Conservation (phyloP, 75 land plant species). For the Selaginella tamariscina region DNA sequence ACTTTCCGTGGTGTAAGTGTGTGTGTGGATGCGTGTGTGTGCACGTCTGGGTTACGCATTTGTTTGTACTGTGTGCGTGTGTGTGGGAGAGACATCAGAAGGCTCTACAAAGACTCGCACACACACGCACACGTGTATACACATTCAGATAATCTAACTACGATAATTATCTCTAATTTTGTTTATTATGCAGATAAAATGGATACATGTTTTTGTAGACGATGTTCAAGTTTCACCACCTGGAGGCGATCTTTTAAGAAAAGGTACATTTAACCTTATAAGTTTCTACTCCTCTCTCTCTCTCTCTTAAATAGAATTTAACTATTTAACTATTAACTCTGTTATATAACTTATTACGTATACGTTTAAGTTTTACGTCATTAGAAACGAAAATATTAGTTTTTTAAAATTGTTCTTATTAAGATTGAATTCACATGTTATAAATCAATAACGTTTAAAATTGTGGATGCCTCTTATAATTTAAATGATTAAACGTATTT, state of each 20-base stretch:
- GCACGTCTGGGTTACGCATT: background rate
- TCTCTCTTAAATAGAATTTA: no score
- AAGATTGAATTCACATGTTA: no score
- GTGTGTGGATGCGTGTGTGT: background rate
- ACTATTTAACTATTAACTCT: background rate
- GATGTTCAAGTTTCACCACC: conserved; percentile 8
- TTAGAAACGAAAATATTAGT: background rate
- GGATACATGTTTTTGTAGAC: conserved; percentile 7
- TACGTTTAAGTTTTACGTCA: background rate
- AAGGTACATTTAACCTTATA: conserved; percentile 5
- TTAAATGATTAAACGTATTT: no score
- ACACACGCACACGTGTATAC: background rate
- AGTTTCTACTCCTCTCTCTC: no score
- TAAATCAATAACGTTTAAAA: no score
- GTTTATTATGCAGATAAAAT: background rate
- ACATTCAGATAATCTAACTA: background rate
- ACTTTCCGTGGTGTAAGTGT: conserved; percentile 11
- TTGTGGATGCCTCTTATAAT: no score
- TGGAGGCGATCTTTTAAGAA: background rate
- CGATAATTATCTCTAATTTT: background rate
- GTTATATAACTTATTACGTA: no score
- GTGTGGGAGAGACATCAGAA: background rate
- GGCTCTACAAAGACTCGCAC: background rate
- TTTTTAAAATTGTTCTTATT: no score
- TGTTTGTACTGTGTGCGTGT: background rate